A percentile compares a stretch with the other conserved stretches of the same genome.
phyloP scores from a whole-genome alignment of 2,329 filamentous ascomycete genomes.

The Nemania sp. region DNA sequence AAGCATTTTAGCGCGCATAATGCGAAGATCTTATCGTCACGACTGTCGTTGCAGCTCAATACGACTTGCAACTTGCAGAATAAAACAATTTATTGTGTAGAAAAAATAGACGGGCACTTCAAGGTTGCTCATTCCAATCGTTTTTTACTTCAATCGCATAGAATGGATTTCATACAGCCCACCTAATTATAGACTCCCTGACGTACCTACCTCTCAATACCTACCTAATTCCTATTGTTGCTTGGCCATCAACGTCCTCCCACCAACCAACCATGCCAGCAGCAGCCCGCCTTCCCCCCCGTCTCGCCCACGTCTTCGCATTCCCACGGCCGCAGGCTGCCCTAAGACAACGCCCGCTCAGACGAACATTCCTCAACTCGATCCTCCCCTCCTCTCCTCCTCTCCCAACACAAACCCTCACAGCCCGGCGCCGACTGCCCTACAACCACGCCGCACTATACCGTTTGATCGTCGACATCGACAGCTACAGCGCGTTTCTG shows the following conservation, averaged over 20 bases:
- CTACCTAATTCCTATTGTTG: too few relatives aligned
- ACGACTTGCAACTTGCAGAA: too few relatives aligned
- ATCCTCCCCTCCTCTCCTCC: conserved; percentile 29
- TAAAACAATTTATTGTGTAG: too few relatives aligned
- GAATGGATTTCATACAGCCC: conserved; percentile 22
- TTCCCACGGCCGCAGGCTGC: too few relatives aligned
- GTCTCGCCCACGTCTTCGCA: conserved; percentile 19
- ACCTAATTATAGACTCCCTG: too few relatives aligned
- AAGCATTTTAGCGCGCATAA: too few relatives aligned
- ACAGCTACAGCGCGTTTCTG: conserved; percentile 83
- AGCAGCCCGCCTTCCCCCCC: conserved; percentile 17
- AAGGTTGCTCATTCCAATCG: too few relatives aligned
- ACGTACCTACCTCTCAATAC: too few relatives aligned
- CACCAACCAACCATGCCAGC: conserved; percentile 22
- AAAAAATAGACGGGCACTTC: conserved; percentile 3
- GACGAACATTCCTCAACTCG: conserved; percentile 38
- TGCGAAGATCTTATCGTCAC: too few relatives aligned
- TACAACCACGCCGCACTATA: conserved; percentile 75
- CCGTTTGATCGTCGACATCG: conserved; percentile 83
- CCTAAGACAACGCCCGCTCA: neutral
- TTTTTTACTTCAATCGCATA: neutral
- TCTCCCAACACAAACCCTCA: conserved; percentile 61
- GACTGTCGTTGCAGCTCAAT: too few relatives aligned
- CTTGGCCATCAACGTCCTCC: too few relatives aligned
- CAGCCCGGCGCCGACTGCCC: conserved; percentile 74